Evolutionary conservation across 306 rosid species (phyloP).

Genomic region (Vachellia collinsii): DNA sequence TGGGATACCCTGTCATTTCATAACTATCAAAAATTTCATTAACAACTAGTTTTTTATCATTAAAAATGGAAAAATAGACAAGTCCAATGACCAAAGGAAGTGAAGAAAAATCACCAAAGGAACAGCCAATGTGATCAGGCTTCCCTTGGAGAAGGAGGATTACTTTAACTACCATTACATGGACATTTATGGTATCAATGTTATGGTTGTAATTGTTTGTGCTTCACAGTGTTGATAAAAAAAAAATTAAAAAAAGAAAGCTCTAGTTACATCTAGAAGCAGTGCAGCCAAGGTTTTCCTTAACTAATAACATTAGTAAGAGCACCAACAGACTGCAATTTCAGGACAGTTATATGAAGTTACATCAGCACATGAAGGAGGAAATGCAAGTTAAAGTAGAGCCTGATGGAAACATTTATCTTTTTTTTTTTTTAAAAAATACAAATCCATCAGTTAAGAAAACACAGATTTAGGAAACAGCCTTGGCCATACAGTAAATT

Average conservation of each 20-base stretch:
- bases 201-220: neutral
- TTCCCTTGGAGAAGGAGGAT: neutral
- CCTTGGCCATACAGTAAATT: neutral
- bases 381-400: neutral
- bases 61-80: neutral
- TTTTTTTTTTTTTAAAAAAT: too few species aligned
- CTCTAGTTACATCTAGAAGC: neutral
- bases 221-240: neutral
- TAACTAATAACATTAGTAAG: neutral
- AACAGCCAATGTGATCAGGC: neutral
- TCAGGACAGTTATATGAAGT: neutral
- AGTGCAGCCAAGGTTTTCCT: neutral
- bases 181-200: neutral
- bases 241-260: neutral
- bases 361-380: neutral
- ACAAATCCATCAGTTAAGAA: too few species aligned
- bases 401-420: neutral
- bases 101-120: neutral
- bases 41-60: constrained; percentile 25
- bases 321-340: neutral
- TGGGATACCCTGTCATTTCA: constrained; percentile 79
- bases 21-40: constrained; percentile 42
- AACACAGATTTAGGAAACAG: neutral
- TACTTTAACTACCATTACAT: neutral
- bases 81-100: constrained; percentile 18